These are phyloP conservation scores for Penicillium steckii DNA, from an alignment of 495 filamentous ascomycete genomes.

Conservation along the genomic window DNA sequence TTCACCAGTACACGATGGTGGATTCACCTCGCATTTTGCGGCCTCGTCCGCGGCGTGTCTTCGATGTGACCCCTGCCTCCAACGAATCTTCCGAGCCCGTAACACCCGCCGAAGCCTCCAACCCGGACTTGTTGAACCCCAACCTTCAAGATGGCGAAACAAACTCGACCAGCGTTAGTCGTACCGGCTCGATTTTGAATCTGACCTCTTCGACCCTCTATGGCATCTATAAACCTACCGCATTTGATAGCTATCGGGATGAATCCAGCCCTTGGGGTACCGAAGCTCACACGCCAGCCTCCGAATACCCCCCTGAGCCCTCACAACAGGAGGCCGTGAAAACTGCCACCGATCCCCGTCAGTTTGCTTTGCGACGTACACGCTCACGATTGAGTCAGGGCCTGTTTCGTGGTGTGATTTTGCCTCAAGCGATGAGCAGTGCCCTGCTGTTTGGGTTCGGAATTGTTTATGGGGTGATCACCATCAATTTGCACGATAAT, in stretches of 20 bases:
- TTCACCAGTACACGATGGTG: conserved; percentile 29
- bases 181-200: conserved; percentile 78
- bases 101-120: conserved; percentile 41
- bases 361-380: conserved; percentile 30
- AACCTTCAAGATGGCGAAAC: conserved; percentile 26
- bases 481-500: conserved; percentile 77
- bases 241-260: conserved; percentile 49
- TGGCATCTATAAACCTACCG: conserved; percentile 81
- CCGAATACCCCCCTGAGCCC: conserved; percentile 26
- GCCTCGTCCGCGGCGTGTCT: conserved; percentile 74
- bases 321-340: conserved; percentile 25
- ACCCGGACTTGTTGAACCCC: conserved; percentile 32
- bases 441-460: conserved; percentile 77
- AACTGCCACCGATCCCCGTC: conserved; percentile 29
- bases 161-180: conserved; percentile 42
- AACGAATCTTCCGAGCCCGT: conserved; percentile 52
- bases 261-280: conserved; percentile 67
- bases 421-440: conserved; percentile 51
- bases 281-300: conserved; percentile 60
- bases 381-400: conserved; percentile 43
- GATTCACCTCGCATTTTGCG: conserved; percentile 59
- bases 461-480: conserved; percentile 78
- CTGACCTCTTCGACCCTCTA: conserved; percentile 85
- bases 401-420: conserved; percentile 44
- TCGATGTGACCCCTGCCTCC: conserved; percentile 59